A percentile compares a stretch with the other conserved stretches of the same genome.
Evolutionary conservation across 495 filamentous ascomycete genomes (phyloP).

Genomic region (Parachaetomium inaequale): DNA sequence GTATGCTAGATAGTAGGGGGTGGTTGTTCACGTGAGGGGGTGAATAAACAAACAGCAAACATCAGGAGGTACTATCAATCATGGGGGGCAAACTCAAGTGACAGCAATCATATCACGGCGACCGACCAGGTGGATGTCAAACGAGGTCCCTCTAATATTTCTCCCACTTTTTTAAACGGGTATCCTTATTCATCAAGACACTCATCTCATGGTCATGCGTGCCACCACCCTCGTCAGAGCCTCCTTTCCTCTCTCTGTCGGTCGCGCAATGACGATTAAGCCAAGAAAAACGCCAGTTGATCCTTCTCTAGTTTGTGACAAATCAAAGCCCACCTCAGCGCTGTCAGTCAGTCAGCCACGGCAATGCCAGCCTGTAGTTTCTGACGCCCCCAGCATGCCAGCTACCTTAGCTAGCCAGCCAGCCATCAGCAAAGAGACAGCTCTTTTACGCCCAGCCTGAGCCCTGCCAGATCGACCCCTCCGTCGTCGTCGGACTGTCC

Average conservation of each 20-base stretch:
- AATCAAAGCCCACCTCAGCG: background rate
- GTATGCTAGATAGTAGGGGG: background rate
- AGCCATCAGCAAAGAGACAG: no score
- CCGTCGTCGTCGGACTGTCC: no score
- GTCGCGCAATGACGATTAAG: background rate
- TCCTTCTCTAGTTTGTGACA: constrained; percentile 11
- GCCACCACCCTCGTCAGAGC: background rate
- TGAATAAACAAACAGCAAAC: background rate
- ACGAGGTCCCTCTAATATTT: background rate
- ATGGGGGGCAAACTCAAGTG: no score
- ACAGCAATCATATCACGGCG: background rate
- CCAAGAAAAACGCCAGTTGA: constrained; percentile 15
- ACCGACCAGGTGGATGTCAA: background rate
- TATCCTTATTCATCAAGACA: constrained; percentile 17
- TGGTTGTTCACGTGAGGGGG: background rate
- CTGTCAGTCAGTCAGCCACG: background rate
- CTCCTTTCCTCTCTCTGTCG: background rate
- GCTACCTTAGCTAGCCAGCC: no score
- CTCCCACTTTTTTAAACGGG: constrained; percentile 9
- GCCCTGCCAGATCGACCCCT: no score
- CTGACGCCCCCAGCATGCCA: no score
- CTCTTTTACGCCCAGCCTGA: no score
- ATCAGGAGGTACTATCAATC: no score
- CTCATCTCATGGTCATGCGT: background rate
- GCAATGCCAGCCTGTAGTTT: no score